phyloP scores from a whole-genome alignment of 306 rosid genomes.

The Vigna angularis region DNA sequence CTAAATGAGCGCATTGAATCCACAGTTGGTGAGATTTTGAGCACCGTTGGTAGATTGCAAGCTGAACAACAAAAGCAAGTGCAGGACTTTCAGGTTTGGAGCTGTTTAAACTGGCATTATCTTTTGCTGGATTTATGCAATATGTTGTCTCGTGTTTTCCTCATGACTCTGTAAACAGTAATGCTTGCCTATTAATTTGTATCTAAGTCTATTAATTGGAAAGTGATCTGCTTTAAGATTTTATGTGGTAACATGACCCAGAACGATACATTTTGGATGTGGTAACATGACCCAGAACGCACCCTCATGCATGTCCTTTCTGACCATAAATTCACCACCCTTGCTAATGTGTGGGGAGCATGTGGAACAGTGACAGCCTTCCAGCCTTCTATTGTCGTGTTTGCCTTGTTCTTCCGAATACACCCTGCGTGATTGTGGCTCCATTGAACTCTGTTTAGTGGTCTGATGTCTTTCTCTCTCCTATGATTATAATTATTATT shows the following conservation, averaged over 20 bases:
- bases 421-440: no score
- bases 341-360: no score
- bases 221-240: slow-evolving; percentile 9
- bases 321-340: no score
- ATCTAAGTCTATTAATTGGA: slow-evolving; percentile 12
- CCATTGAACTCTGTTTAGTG: no score
- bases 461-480: no score
- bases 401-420: no score
- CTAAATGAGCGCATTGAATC: slow-evolving; percentile 92
- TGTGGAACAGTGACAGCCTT: no score
- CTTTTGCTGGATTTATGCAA: neutral
- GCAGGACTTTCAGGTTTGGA: slow-evolving; percentile 76
- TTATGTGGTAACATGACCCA: neutral
- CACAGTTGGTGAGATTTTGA: slow-evolving; percentile 77
- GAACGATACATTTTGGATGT: neutral
- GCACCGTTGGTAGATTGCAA: slow-evolving; percentile 86
- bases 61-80: slow-evolving; percentile 91
- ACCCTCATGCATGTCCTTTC: no score
- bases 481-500: no score
- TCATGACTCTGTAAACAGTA: slow-evolving; percentile 4
- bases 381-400: no score
- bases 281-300: no score
- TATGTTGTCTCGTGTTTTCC: slow-evolving; percentile 13
- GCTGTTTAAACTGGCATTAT: slow-evolving; percentile 25
- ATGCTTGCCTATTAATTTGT: neutral